Base-by-base conservation (phyloP, 139 green algal species). In the Chlorokybus atmophyticus region DNA sequence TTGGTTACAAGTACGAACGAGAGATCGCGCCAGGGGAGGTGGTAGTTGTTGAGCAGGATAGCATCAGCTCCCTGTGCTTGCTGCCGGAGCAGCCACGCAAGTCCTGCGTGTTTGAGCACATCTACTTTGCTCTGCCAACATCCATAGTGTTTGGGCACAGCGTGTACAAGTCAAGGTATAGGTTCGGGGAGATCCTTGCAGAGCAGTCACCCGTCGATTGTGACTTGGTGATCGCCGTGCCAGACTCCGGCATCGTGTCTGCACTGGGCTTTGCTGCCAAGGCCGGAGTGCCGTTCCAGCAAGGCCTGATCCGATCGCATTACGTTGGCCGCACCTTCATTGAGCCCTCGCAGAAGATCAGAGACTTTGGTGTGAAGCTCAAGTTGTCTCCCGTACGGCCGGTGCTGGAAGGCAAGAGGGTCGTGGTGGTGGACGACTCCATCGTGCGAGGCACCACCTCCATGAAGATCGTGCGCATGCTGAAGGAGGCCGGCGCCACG, bases 301-400 rank as follows among this genome's bases (percentile, higher is more conserved):
- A 97, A 72, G 90, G 90, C 27, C 80, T 96, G 47, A 90, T 97
- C 4, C 95, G 94, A 68, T 73, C 76, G 25, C 73, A 84, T 26
- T 99, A 99, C 71, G 91, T 99, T 10, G 92, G 92, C 4, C 83
- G 92, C 60, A 99, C 92, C 50, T 99, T 99, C 82, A 99, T 99
- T 81, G 96, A 98, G 89, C 92, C 92, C 4, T 82, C 94, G 73
- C 80, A 87, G 60, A 75, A 79, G 35, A 83, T 85, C 68, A 71
- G 90, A 21, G 89, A 95, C 84, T 77, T 94, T 70, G 79, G 64
- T 6, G 92, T 99, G 50, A 68, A 68, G 47, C 57, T 68, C 26
- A 73, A 73, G 48, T 26, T 71, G n/a, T 25, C 63, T 8, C 63
- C 63, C 32, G 63, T 71, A 3, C 59, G 60, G 35, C 8, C 61